Percentiles rank a stretch among this genome's conserved stretches.
Conservation (phyloP, 1,284 basidiomycete genomes). For the Irpex sp. region DNA sequence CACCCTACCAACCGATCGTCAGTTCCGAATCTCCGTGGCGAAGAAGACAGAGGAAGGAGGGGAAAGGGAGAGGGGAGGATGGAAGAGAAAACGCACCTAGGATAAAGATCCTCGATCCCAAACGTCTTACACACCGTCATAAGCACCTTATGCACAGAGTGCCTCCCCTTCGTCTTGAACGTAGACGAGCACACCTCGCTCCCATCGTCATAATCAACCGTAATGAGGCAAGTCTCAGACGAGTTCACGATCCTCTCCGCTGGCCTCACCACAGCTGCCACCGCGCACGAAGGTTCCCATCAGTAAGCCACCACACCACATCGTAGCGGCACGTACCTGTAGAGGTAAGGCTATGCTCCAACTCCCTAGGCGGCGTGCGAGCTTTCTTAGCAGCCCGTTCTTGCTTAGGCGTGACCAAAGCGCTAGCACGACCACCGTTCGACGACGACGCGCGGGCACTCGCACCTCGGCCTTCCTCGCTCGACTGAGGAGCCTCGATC, state of each 20-base stretch:
- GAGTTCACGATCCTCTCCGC: neutral
- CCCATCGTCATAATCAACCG: conserved; percentile 3
- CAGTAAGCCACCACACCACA: neutral
- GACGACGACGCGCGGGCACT: neutral
- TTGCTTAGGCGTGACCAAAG: neutral
- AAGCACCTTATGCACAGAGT: conserved; percentile 23
- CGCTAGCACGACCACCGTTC: neutral
- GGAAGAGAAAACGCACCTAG: conserved; percentile 14
- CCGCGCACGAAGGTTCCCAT: too few species aligned
- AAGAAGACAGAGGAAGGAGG: too few species aligned
- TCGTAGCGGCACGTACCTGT: neutral
- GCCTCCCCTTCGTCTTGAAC: conserved; percentile 25
- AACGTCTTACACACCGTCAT: conserved; percentile 24
- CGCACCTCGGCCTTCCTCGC: neutral
- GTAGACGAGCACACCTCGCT: conserved; percentile 1
- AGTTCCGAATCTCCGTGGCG: too few species aligned
- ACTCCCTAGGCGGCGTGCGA: neutral
- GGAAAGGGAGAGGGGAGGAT: too few species aligned
- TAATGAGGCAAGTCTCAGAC: conserved; percentile 1
- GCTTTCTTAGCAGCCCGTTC: neutral
- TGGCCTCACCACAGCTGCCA: neutral
- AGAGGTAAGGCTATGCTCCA: neutral
- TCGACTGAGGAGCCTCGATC: neutral
- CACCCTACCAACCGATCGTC: neutral
- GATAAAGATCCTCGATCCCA: conserved; percentile 18